Evolutionary conservation across 1,284 basidiomycete species (phyloP), one percentile per base, ranked within the genome.

Genomic region (Phylloboletellus chloephorus): DNA sequence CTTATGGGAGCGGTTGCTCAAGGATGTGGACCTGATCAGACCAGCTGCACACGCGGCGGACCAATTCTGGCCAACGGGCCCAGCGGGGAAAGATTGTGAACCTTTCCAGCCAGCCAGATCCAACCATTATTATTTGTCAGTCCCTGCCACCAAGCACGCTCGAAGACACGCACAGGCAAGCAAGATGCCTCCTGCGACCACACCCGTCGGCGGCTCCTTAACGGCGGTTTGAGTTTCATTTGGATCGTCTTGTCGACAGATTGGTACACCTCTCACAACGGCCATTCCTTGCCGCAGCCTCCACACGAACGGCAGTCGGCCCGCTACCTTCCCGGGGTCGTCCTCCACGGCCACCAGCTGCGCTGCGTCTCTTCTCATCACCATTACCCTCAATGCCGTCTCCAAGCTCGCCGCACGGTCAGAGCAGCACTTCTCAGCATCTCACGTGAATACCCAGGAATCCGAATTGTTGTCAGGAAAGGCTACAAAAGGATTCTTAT

Each of bases 161-260:
- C 52, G 52, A 49, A 34, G 30, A 31, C 39, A 22, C 31, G 31
- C 25, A n/a, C 7, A 20, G 33, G 43, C 30, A 32, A 32, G 37
- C 31, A 31, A 38, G 41, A 44, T 6, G 30, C 38, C 33, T 26
- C 22, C 17, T 30, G 16, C 29, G 11, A 25, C 24, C 47, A 32
- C 33, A 44, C 41, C 55, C 56, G 52, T 44, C 49, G 45, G 57
- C 40, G 46, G 45, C 43, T 41, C 55, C 37, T 48, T 48, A 54
- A 49, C 57, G 16, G 54, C 58, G 56, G 50, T 56, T 61, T 57
- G 51, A 40, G 55, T 56, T 60, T 59, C 54, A 53, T 60, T 60
- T 53, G 16, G 43, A 53, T 56, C 53, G 44, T 59, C 50, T 45
- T 52, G 41, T 56, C 48, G 57, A 47, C 50, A 24, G 28, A 51